Base-by-base conservation (phyloP, 805 yeast genomes). In the Jamesozyma piceae region DNA sequence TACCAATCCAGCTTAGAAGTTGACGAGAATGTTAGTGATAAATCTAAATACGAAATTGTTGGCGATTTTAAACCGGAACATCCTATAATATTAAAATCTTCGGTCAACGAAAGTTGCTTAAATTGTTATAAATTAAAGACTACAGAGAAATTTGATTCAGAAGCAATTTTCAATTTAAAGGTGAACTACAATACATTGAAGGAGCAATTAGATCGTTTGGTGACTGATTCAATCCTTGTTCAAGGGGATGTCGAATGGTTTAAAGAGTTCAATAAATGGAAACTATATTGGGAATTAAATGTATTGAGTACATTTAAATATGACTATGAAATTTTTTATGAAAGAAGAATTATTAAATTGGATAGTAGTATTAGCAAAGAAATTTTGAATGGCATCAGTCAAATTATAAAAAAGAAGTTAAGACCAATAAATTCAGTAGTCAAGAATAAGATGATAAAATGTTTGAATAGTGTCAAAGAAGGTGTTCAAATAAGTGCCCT, bases 161-260 rank as follows among this genome's bases (percentile, higher is more conserved):
- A 41, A 3, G 62, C 58, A 43, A 21, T 46, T 8, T 59, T 59
- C 24, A 39, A 48, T 15, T 41, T 60, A 29, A 41, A 41, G 21
- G 51, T 60, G 0, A 41, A 39, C 11, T 60, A 54, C 34, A 56
- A 49, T 37, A 51, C 55, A 14, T 36, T 57, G 30, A 58, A 55
- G 33, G 58, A 57, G 30, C 57, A 53, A 32, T 20, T 60, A 10
- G 58, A 60, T 41, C 46, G 46, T 24, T 30, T 59, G 9, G 56
- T 54, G 1, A 57, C 63, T 0, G 58, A 54, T 35, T 50, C 53
- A 5, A 44, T 57, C 8, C 41, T 56, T 18, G 46, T 58, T 21
- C 51, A 51, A 33, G 63, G 62, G n/a, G 49, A 54, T 35, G 43
- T 53, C 2, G 52, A 48, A 15, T 56, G 55, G 55, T 53, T 43